Conservation (phyloP, 1,284 basidiomycete genomes). For the Polyporus tsugae region DNA sequence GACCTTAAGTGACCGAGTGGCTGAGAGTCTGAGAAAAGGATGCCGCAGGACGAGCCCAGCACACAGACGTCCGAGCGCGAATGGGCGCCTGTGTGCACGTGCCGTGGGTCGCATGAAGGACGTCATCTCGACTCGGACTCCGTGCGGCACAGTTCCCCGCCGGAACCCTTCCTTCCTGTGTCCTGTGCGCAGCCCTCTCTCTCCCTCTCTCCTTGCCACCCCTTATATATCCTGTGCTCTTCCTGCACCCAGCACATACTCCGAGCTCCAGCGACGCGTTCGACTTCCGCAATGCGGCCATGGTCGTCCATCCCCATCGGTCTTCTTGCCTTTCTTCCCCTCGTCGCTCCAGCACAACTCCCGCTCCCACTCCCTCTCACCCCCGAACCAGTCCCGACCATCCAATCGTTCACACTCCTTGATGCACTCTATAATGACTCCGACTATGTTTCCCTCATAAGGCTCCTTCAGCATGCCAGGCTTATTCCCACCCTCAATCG, state of each 20-base stretch:
- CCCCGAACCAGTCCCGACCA: slow-evolving; percentile 21
- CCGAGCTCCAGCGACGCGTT: background rate
- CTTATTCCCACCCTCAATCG: slow-evolving; percentile 93
- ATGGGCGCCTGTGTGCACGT: slow-evolving; percentile 25
- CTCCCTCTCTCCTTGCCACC: slow-evolving; percentile 3
- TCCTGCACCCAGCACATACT: slow-evolving; percentile 5
- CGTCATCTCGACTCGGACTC: slow-evolving; percentile 25
- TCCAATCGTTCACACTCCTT: slow-evolving; percentile 69
- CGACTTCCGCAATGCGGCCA: slow-evolving; percentile 45
- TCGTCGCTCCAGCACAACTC: slow-evolving; percentile 44
- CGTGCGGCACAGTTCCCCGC: slow-evolving; percentile 20
- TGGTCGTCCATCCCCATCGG: slow-evolving; percentile 46
- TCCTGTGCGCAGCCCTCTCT: slow-evolving; percentile 8
- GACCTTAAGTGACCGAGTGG: slow-evolving; percentile 5
- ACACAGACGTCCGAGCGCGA: background rate
- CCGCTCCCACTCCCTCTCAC: slow-evolving; percentile 35
- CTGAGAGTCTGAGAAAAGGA: background rate
- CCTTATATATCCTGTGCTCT: slow-evolving; percentile 5
- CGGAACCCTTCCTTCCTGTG: slow-evolving; percentile 23
- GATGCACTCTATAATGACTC: slow-evolving; percentile 80
- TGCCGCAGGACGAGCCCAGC: background rate
- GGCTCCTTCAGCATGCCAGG: slow-evolving; percentile 85
- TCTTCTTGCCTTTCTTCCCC: slow-evolving; percentile 44
- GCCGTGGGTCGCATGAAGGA: slow-evolving; percentile 30
- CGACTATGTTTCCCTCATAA: slow-evolving; percentile 84